Base-by-base conservation (phyloP, 495 filamentous ascomycete species). In the Patellaria atrata region DNA sequence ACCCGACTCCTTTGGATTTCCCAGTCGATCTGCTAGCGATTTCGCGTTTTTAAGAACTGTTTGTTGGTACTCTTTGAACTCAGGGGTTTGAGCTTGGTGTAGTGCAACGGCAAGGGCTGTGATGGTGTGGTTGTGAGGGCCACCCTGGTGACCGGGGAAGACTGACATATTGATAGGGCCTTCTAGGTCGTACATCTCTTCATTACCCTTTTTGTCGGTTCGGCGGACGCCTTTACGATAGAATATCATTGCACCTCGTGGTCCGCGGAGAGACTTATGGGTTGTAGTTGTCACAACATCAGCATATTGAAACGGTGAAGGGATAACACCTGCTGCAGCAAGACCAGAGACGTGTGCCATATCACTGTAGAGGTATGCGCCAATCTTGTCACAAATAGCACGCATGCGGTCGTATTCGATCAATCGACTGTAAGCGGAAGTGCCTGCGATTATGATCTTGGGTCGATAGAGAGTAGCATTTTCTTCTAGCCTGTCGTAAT, bases 71-170 rank as follows among this genome's bases (percentile, higher is more conserved):
- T 74, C 70, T 64, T 84, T 89, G 75, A 94, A 99, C 58, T 94
- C 89, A 22, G 82, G 79, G 35, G 77, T 81, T 43, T 72, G 76
- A 32, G 82, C 87, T 67, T 99, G 91, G 68, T 93, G 89, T 43
- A 99, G 71, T 29, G 91, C 91, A 47, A 96, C 91, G 19, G 91
- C 82, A 35, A 99, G 71, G 45, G 91, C 91, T 24, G 91, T 99
- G 63, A 99, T 99, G 59, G 91, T 99, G 73, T 99, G 91, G 70
- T 99, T 99, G 68, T 99, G 91, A 18, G 91, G 91, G 34, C 91
- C 91, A 54, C 91, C 91, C 68, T 99, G 91, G 65, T 99, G 91
- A 41, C 91, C 91, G 28, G 91, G 91, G 72, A 99, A 99, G 58
- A 99, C 91, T 39, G 85, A 93, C 62, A 92, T 87, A 70, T 99